A percentile compares a stretch with the other conserved stretches of the same genome.
These are phyloP conservation scores for Ustilago bromivora DNA, from an alignment of 1,284 basidiomycete species.

Conservation along the genomic window DNA sequence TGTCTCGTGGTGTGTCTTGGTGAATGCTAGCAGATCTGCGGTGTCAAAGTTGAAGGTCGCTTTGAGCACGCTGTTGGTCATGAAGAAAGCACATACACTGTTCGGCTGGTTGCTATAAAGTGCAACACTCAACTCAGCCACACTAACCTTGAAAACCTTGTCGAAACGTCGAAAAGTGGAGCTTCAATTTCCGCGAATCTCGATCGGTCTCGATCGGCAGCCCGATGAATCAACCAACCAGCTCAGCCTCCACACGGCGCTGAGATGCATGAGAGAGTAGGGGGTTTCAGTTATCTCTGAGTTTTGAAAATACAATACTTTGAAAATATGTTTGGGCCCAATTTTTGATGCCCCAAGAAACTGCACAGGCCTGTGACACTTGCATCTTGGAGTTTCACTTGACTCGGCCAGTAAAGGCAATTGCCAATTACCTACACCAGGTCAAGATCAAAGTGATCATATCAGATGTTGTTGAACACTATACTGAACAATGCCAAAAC, in stretches of 20 bases:
- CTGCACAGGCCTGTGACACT: too few species aligned
- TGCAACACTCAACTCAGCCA: slow-evolving; percentile 1
- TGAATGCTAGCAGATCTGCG: not conserved
- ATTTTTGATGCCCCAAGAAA: too few species aligned
- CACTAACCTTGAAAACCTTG: not conserved
- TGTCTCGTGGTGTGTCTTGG: not conserved
- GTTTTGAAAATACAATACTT: too few species aligned
- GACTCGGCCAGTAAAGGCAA: too few species aligned
- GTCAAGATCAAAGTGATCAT: too few species aligned
- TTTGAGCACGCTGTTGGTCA: not conserved
- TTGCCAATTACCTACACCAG: too few species aligned
- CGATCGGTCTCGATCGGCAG: not conserved
- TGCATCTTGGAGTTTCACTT: too few species aligned
- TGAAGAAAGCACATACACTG: slow-evolving; percentile 2
- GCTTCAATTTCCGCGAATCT: slow-evolving; percentile 11
- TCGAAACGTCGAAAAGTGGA: slow-evolving; percentile 4
- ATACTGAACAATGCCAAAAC: too few species aligned
- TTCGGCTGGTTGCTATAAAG: slow-evolving; percentile 1
- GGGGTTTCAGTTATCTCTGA: too few species aligned
- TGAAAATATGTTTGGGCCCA: too few species aligned
- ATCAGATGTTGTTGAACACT: too few species aligned
- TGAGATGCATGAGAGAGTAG: slow-evolving; percentile 11
- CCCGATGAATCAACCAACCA: not conserved
- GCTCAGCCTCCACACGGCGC: slow-evolving; percentile 12
- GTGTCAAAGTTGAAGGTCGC: not conserved